Evolutionary conservation across 108 stramenopile genomes (phyloP).

Genomic region (Cyclotella baltica): DNA sequence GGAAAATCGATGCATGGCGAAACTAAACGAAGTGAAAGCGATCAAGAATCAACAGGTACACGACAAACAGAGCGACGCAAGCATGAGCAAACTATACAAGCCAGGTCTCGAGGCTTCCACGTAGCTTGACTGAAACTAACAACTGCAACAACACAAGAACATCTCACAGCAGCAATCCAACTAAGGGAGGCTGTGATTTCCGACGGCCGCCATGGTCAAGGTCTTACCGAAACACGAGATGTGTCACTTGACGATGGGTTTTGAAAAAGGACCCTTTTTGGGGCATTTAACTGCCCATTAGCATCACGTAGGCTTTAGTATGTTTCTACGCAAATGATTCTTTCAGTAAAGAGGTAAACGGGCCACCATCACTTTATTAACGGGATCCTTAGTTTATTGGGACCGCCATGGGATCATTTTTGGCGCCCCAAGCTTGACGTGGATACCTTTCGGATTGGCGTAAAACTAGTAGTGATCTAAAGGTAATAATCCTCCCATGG

Average conservation of each 20-base stretch:
- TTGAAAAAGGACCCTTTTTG: background rate
- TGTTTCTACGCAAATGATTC: background rate
- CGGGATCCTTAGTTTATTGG: background rate
- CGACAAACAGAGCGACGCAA: constrained; percentile 5
- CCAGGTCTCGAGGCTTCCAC: background rate
- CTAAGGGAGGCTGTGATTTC: background rate
- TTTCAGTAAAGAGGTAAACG: constrained; percentile 7
- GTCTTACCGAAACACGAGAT: constrained; percentile 1
- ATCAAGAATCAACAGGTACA: background rate
- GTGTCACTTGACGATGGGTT: background rate
- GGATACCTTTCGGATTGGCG: background rate
- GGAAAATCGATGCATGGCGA: background rate
- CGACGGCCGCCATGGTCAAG: background rate
- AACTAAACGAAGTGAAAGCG: constrained; percentile 1
- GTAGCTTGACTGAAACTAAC: too few relatives aligned
- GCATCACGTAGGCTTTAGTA: background rate
- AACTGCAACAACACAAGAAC: too few relatives aligned
- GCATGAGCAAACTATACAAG: background rate
- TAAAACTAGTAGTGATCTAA: too few relatives aligned
- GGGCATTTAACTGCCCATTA: too few relatives aligned
- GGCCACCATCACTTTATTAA: background rate
- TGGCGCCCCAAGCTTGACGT: background rate
- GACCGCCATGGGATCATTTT: background rate
- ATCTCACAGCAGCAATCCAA: background rate
- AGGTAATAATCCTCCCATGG: too few relatives aligned